Evolutionary conservation across 73 alveolate species (phyloP).

Genomic region (Tetrahymena malaccensis): DNA sequence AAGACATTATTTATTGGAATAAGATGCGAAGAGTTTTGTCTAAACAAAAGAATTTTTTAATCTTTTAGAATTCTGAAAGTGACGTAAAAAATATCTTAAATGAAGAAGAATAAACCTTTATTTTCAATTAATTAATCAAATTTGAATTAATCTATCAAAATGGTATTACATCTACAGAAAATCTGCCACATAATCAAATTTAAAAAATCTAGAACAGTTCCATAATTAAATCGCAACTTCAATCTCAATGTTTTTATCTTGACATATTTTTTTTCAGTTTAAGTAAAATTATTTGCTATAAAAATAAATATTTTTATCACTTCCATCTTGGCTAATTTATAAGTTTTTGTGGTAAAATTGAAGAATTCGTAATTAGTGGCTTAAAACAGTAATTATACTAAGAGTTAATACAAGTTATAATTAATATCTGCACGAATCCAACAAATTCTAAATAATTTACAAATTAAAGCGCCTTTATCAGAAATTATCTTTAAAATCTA

Average conservation of each 20-base stretch:
- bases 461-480: not conserved
- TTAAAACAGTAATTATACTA: not conserved
- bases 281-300: no score
- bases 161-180: not conserved
- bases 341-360: not conserved
- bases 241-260: not conserved
- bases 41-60: no score
- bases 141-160: not conserved
- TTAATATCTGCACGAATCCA: not conserved
- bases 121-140: not conserved
- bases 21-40: not conserved
- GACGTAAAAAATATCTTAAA: not conserved
- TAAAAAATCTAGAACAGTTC: not conserved
- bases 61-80: not conserved
- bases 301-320: not conserved
- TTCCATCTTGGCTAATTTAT: not conserved
- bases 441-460: not conserved
- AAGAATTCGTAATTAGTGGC: not conserved
- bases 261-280: no score
- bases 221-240: not conserved
- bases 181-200: not conserved
- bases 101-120: not conserved
- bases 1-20: no score
- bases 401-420: no score
- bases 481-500: not conserved